Base-by-base conservation (phyloP, 495 filamentous ascomycete species). In the Melanomma pulvis-pyrius region DNA sequence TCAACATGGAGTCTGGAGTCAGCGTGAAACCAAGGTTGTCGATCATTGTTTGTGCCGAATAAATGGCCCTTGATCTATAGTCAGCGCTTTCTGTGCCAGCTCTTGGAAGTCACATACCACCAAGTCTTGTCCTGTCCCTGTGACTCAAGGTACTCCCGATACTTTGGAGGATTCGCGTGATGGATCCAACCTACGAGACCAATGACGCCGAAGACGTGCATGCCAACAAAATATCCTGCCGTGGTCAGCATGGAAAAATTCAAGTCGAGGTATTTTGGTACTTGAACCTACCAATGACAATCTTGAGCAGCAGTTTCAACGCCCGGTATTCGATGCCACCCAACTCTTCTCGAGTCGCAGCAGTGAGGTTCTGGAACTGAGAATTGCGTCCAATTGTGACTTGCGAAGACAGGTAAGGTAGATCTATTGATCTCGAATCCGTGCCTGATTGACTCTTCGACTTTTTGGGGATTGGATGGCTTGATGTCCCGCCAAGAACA, bases 171-270 rank as follows among this genome's bases (percentile, higher is more conserved):
- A 17, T 11, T 8, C 13, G 17, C n/a, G 24, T 57, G n/a, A n/a
- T n/a, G 47, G 17, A 61, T 52, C 49, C 47, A 61, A 9, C n/a
- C 41, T 12, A 57, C 26, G 9, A 61, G 44, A 30, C 8, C 49
- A 52, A 61, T 61, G 50, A 25, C 59, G 26, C 59, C 59, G 24
- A 61, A 61, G 7, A 61, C 52, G n/a, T 61, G 59, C n/a, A 57
- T 13, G 24, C 47, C n/a, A 32, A 61, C 4, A 24, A 26, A 61
- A 30, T 61, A 61, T 8, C 17, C 34, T 41, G 34, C 34, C 34
- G 17, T 41, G 8, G 17, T 8, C 34, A 41, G 34, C 17, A 41
- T 41, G 34, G 17, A 41, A 41, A 17, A 17, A 17, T 8, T 8
- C 34, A 41, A 17, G 17, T 41, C 34, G 17, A 17, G 8, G 34